These are phyloP conservation scores for Leishmania braziliensis DNA, from an alignment of 208 protist species.

Conservation along the genomic window DNA sequence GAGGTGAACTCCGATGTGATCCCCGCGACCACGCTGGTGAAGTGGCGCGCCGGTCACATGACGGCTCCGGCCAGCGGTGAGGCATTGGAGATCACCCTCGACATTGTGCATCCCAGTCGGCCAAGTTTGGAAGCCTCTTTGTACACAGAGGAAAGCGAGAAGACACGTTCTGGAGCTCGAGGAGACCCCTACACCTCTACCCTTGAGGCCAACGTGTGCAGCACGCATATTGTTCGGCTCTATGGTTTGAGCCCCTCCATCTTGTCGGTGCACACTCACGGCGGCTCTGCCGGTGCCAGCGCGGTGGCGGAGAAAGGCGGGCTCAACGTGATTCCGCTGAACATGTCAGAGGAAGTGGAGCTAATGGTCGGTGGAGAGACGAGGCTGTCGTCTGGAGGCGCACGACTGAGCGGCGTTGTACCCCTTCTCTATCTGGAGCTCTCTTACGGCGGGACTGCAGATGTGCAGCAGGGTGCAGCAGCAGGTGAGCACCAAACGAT, in stretches of 20 bases:
- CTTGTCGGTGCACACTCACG: background rate
- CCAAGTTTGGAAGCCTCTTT: background rate
- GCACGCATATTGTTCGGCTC: conserved; percentile 16
- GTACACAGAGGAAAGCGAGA: background rate
- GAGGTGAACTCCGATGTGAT: background rate
- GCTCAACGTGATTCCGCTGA: conserved; percentile 12
- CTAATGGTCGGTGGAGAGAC: conserved; percentile 23
- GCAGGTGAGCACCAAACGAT: conserved; percentile 21
- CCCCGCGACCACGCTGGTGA: conserved; percentile 5
- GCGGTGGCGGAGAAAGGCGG: background rate
- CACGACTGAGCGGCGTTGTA: conserved; percentile 14
- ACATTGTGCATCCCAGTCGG: conserved; percentile 12
- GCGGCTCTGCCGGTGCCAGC: background rate
- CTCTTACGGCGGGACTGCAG: background rate
- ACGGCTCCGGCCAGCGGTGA: background rate
- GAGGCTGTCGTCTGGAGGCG: background rate
- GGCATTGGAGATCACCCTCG: conserved; percentile 18
- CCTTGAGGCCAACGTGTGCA: conserved; percentile 26
- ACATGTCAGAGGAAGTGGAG: conserved; percentile 19
- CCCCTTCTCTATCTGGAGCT: conserved; percentile 33
- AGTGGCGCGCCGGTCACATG: conserved; percentile 3
- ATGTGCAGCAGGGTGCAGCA: background rate
- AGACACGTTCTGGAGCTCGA: background rate
- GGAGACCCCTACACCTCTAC: conserved; percentile 13
- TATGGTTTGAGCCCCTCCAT: conserved; percentile 17